A percentile compares a stretch with the other conserved stretches of the same genome.
Evolutionary conservation across 1,284 basidiomycete genomes (phyloP).

Genomic region (Entoloma clypeatum): DNA sequence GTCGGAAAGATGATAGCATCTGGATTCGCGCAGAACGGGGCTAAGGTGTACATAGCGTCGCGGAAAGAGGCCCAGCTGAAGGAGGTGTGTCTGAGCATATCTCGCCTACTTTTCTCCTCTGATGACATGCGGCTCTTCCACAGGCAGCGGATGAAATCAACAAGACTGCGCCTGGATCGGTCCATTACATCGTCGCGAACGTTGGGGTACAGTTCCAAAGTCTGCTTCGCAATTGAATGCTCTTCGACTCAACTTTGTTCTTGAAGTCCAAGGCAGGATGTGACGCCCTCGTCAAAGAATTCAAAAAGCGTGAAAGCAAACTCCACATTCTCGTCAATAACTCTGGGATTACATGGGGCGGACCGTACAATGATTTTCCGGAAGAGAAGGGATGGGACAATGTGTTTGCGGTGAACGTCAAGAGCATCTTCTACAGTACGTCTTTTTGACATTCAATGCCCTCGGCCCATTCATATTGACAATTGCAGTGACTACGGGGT

Average conservation of each 20-base stretch:
- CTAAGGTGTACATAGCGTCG: slow-evolving; percentile 83
- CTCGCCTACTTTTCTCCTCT: background rate
- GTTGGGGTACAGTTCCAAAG: slow-evolving; percentile 50
- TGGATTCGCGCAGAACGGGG: slow-evolving; percentile 78
- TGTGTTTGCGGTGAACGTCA: slow-evolving; percentile 75
- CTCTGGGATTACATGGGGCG: slow-evolving; percentile 79
- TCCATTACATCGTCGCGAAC: slow-evolving; percentile 71
- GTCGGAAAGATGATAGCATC: slow-evolving; percentile 81
- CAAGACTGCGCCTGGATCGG: slow-evolving; percentile 53
- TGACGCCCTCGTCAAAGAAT: slow-evolving; percentile 64
- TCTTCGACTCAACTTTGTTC: slow-evolving; percentile 1
- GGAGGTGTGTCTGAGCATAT: slow-evolving; percentile 44
- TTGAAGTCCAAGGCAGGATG: slow-evolving; percentile 74
- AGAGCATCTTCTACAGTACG: slow-evolving; percentile 77
- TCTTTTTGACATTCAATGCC: slow-evolving; percentile 10
- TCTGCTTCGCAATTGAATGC: slow-evolving; percentile 1
- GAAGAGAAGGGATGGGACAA: slow-evolving; percentile 84
- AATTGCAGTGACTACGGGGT: slow-evolving; percentile 66
- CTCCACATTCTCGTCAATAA: slow-evolving; percentile 82
- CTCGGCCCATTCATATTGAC: slow-evolving; percentile 3
- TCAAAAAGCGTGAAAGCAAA: slow-evolving; percentile 66
- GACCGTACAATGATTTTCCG: slow-evolving; percentile 68
- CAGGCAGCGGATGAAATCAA: slow-evolving; percentile 62
- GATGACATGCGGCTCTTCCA: slow-evolving; percentile 6
- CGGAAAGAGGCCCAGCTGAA: slow-evolving; percentile 76